These are phyloP conservation scores for Suillus bovinus DNA, from an alignment of 768 basidiomycete genomes.

Conservation along the genomic window DNA sequence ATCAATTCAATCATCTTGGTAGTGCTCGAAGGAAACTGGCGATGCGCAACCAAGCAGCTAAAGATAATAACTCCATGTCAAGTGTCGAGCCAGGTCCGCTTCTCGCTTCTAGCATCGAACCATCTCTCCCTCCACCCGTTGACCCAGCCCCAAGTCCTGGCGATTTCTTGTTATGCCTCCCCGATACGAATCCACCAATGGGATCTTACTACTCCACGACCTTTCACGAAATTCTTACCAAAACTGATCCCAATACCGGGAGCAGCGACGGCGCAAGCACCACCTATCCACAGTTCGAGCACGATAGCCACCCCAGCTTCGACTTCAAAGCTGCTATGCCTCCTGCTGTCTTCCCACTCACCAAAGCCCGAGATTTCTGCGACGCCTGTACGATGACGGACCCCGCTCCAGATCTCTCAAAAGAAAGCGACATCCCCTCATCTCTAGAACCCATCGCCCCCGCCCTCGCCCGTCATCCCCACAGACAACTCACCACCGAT, in stretches of 20 bases:
- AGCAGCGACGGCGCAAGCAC: background rate
- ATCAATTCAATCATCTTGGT: background rate
- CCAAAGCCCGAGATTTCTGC: background rate
- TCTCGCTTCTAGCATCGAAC: background rate
- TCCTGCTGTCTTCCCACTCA: background rate
- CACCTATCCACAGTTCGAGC: background rate
- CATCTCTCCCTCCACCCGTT: background rate
- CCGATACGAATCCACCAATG: background rate
- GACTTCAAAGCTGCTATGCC: background rate
- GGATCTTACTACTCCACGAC: constrained; percentile 5
- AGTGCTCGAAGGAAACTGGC: constrained; percentile 5
- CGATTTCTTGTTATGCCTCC: constrained; percentile 2
- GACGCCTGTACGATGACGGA: constrained; percentile 4
- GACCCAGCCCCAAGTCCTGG: background rate
- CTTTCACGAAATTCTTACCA: constrained; percentile 2
- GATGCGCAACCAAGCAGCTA: background rate
- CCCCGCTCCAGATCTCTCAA: background rate
- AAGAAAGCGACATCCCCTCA: background rate
- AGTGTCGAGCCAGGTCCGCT: background rate
- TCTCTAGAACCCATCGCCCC: background rate
- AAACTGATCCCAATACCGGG: background rate
- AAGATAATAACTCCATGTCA: background rate
- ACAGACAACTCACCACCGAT: constrained; percentile 4
- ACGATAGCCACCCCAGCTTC: background rate
- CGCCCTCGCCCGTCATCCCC: constrained; percentile 1